Base-by-base conservation (phyloP, 129 eudicot species). In the Glebionis coronaria region DNA sequence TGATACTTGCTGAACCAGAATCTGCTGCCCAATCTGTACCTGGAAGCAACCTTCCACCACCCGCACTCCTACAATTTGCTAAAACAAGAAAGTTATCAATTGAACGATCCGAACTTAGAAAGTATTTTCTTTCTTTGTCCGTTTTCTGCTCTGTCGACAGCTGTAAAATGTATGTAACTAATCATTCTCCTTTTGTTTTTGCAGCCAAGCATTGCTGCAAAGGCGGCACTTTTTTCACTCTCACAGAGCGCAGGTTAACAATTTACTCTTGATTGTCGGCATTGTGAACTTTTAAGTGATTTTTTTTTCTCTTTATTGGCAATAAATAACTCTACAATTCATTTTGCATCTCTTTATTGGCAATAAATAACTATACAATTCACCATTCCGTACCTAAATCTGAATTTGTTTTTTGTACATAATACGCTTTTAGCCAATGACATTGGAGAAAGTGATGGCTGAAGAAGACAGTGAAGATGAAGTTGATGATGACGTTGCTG, bases 401-500 rank as follows among this genome's bases (percentile, higher is more conserved):
- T 75, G 15, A 57, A n/a, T 60, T 13, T 49, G 10, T 11, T 52
- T 42, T 35, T 38, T 75, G 13, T 31, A 67, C 38, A 23, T 11
- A n/a, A 21, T 47, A 52, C 31, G 35, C 35, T 67, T 25, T 82
- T 51, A 94, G 99, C 97, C 94, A 35, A 94, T 94, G 99, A 85
- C 81, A 38, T n/a, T 82, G 79, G 95, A 84, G 88, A 95, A 94
- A 82, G 93, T 94, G 51, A 75, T 84, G 56, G 89, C 97, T 9
- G 99, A 94, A 28, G 88, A 79, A 42, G 99, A 94, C 62, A 94
- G 99, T 76, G 99, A 94, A 76, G 99, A 94, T 75, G 99, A 94
- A 80, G 94, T 94, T 25, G 99, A 94, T 74, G 97, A 94, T 67
- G 99, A 94, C 78, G 97, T 94, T 25, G 97, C 93, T 15, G 95